These are phyloP conservation scores for Trichoderma citrinoviride DNA, from an alignment of 2,329 filamentous ascomycete species.

Conservation along the genomic window DNA sequence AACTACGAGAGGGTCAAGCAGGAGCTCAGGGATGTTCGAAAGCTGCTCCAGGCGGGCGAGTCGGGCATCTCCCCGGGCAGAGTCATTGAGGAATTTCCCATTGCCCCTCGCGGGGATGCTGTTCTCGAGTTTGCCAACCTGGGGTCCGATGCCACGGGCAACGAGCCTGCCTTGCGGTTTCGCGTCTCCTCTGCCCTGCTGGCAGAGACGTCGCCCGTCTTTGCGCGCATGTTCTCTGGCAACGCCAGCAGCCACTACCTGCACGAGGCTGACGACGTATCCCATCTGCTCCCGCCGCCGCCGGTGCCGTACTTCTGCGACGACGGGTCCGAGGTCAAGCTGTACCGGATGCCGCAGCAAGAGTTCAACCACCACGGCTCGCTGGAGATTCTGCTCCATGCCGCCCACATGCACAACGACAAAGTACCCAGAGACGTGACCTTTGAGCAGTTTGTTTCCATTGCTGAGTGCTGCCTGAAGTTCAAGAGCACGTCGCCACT, in stretches of 20 bases:
- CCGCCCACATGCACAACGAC: slow-evolving; percentile 50
- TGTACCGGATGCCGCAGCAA: slow-evolving; percentile 54
- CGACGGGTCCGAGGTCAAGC: slow-evolving; percentile 44
- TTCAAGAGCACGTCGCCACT: slow-evolving; percentile 53
- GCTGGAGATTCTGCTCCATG: slow-evolving; percentile 49
- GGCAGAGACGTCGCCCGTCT: slow-evolving; percentile 51
- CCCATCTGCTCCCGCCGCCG: slow-evolving; percentile 36
- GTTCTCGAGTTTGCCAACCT: slow-evolving; percentile 53
- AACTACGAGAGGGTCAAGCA: slow-evolving; percentile 46
- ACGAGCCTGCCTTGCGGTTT: slow-evolving; percentile 46
- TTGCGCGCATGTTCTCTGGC: slow-evolving; percentile 46
- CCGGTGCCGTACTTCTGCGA: slow-evolving; percentile 40
- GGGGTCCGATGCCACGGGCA: slow-evolving; percentile 31
- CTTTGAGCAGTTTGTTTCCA: slow-evolving; percentile 51
- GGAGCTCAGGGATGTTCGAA: slow-evolving; percentile 41
- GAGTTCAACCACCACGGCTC: slow-evolving; percentile 44
- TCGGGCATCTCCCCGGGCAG: slow-evolving; percentile 42
- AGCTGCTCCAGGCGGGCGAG: slow-evolving; percentile 42
- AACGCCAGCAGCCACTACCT: slow-evolving; percentile 32
- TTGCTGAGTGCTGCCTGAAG: slow-evolving; percentile 49
- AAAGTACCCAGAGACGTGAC: slow-evolving; percentile 45
- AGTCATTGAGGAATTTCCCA: slow-evolving; percentile 42
- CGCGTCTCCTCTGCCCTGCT: slow-evolving; percentile 52
- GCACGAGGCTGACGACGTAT: slow-evolving; percentile 40
- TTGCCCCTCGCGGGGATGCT: slow-evolving; percentile 47